Conservation (phyloP, 441 rosid genomes). For the Codiaeum variegatum region DNA sequence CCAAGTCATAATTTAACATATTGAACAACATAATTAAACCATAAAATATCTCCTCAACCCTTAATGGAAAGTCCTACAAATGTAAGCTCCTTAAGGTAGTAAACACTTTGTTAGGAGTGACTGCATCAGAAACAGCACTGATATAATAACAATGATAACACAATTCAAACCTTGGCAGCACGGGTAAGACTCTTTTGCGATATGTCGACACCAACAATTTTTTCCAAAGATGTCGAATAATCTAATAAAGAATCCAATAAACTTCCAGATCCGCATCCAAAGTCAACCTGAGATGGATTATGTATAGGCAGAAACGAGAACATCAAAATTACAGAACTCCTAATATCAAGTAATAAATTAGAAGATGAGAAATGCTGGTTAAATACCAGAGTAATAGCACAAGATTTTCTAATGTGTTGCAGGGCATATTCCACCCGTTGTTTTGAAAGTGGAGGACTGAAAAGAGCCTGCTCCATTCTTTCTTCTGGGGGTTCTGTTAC, state of each 20-base stretch:
- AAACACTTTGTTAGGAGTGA: not conserved
- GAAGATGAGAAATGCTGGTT: constrained; percentile 12
- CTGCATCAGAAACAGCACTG: not conserved
- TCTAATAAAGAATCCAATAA: constrained; percentile 78
- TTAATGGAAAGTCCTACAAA: not conserved
- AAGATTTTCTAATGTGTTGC: constrained; percentile 67
- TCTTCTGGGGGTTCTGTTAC: constrained; percentile 82
- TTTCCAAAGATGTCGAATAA: constrained; percentile 66
- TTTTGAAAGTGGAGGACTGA: constrained; percentile 91
- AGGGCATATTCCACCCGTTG: constrained; percentile 92
- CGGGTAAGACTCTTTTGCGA: constrained; percentile 76
- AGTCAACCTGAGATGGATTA: constrained; percentile 54
- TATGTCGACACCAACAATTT: constrained; percentile 78
- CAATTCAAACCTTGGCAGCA: constrained; percentile 76
- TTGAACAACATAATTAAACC: not conserved
- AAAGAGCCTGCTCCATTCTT: constrained; percentile 94
- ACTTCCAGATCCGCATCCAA: constrained; percentile 96
- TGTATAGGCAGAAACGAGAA: constrained; percentile 2
- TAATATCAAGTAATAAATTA: constrained; percentile 11
- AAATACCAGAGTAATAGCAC: constrained; percentile 68
- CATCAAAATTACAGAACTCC: constrained; percentile 13
- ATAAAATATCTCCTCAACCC: not conserved
- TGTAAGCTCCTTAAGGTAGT: not conserved
- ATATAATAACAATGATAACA: not conserved
- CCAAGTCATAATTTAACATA: not conserved